Evolutionary conservation across 2,329 filamentous ascomycete species (phyloP), one percentile per base, ranked within the genome.

Genomic region (Phialemoniopsis sp.): DNA sequence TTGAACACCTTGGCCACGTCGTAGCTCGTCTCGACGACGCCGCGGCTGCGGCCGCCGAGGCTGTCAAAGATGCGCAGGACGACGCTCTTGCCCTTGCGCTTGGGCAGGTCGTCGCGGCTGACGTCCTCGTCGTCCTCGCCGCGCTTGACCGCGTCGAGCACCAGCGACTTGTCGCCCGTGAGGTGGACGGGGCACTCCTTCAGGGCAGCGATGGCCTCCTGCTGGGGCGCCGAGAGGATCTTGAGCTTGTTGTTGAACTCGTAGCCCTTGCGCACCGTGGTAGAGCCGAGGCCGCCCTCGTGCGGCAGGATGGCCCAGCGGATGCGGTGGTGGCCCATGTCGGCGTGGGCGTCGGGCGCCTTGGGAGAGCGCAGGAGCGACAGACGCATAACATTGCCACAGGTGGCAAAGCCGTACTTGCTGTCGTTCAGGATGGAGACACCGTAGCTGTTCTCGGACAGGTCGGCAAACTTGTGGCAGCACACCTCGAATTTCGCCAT

Each of bases 71-170:
- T 72, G 2, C 93, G 76, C 42, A 96, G 49, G 43, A 98, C 83
- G 34, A 97, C 75, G 57, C 87, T 94, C 59, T 78, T 78, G 1
- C 88, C 89, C 50, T 79, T 76, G 41, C 86, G 79, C 48, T 70
- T 70, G 4, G 78, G 75, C 18, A 38, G 44, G 29, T 42, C 43
- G 29, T 44, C 44, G 4, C 72, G 63, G 33, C 73, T 79, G 32
- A 89, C 76, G 49, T 89, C 87, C 53, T 85, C 82, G 49, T 91
- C 87, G 52, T 91, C 87, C 57, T 91, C 87, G n/a, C 88, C 93
- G 41, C 93, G 84, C 74, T 98, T 98, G 60, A 98, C 76, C 1
- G 83, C 85, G 58, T 98, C 93, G 1, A 98, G 70, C 4, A 98
- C 70, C 15, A 98, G 68, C 3, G 85, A 83, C 9, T 72, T 58